Conservation (phyloP, 768 basidiomycete genomes). For the Amanita muscaria region DNA sequence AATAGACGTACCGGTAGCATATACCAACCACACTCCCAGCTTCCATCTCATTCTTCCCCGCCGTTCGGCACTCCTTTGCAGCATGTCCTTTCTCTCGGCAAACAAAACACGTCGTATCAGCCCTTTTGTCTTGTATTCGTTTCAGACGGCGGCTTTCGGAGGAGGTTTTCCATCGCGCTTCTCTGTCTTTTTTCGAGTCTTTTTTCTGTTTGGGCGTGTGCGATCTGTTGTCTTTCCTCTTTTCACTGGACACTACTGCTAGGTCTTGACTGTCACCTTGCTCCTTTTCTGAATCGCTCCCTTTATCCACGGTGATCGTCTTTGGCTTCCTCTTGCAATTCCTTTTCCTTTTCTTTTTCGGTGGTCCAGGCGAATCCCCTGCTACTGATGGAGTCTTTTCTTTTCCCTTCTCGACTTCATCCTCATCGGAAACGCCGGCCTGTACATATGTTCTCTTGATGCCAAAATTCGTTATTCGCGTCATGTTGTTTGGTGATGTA, state of each 20-base stretch:
- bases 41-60: constrained; percentile 11
- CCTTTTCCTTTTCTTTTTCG: constrained; percentile 55
- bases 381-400: background rate
- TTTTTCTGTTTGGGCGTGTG: too few relatives aligned
- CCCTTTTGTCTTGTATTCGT: constrained; percentile 48
- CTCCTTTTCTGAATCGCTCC: too few relatives aligned
- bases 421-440: constrained; percentile 37
- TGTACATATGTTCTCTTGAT: constrained; percentile 65
- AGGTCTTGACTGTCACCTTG: too few relatives aligned
- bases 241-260: constrained; percentile 21
- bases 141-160: constrained; percentile 58
- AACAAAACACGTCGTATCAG: constrained; percentile 71
- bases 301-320: background rate
- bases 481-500: constrained; percentile 37
- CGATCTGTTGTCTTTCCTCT: constrained; percentile 11
- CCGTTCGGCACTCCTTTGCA: constrained; percentile 61
- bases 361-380: constrained; percentile 13
- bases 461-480: constrained; percentile 67
- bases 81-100: constrained; percentile 81
- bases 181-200: constrained; percentile 16
- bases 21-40: constrained; percentile 36
- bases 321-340: constrained; percentile 40
- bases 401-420: constrained; percentile 5
- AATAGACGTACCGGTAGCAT: constrained; percentile 55
- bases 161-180: constrained; percentile 19